A percentile compares a stretch with the other conserved stretches of the same genome.
These are phyloP conservation scores for Phytophthora ramorum DNA, from an alignment of 352 stramenopile species.

Conservation along the genomic window DNA sequence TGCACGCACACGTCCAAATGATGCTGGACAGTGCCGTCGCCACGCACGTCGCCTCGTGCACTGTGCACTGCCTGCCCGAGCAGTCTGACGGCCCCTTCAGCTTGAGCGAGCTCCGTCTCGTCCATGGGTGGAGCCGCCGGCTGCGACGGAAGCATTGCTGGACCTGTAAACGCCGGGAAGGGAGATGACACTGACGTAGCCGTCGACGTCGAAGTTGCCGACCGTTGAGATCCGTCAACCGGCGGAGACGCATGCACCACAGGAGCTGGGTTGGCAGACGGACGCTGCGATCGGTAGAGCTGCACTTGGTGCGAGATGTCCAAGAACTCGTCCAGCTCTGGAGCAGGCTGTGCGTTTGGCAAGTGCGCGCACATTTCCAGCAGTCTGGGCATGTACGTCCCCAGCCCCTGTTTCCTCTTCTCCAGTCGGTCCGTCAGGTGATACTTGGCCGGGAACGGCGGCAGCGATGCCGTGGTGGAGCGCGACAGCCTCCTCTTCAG, in stretches of 20 bases:
- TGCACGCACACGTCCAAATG: constrained; percentile 45
- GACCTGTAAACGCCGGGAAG: constrained; percentile 30
- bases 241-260: constrained; percentile 9
- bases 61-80: constrained; percentile 34
- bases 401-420: constrained; percentile 48
- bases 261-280: constrained; percentile 17
- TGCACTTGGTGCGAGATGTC: constrained; percentile 44
- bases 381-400: constrained; percentile 37
- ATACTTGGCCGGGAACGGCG: constrained; percentile 52
- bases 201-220: constrained; percentile 15
- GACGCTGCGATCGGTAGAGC: constrained; percentile 32
- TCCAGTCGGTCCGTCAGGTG: constrained; percentile 37
- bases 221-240: constrained; percentile 10
- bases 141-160: constrained; percentile 18
- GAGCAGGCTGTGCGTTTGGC: constrained; percentile 26
- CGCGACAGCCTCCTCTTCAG: constrained; percentile 36
- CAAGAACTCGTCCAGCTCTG: constrained; percentile 55
- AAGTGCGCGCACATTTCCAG: constrained; percentile 46
- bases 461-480: constrained; percentile 26
- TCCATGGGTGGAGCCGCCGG: constrained; percentile 40
- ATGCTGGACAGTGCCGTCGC: constrained; percentile 45
- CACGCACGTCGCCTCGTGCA: constrained; percentile 42
- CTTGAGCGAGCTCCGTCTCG: constrained; percentile 43
- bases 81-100: constrained; percentile 38
- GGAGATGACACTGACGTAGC: constrained; percentile 19